Evolutionary conservation across 176 grass and related monocot genomes (phyloP).

Genomic region (Thalia dealbata): DNA sequence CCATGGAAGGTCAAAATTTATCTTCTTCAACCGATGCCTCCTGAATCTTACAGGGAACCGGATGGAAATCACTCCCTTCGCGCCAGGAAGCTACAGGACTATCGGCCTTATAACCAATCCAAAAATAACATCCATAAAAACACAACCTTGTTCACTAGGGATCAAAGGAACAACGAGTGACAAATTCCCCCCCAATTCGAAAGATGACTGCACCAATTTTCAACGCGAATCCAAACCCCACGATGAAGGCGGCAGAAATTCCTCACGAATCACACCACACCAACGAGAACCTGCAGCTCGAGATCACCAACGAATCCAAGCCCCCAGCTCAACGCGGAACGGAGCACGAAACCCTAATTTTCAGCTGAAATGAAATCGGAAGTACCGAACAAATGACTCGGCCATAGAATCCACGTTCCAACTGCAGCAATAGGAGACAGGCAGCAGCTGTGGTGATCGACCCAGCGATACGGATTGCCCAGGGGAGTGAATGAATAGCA

Average conservation of each 20-base stretch:
- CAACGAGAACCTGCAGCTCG: background rate
- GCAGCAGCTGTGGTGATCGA: background rate
- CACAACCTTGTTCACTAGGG: background rate
- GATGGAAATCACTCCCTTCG: conserved; percentile 49
- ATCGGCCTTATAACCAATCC: background rate
- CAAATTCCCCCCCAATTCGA: background rate
- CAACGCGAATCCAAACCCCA: background rate
- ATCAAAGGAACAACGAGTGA: background rate
- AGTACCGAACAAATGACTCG: background rate
- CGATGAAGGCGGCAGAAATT: background rate
- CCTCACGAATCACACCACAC: background rate
- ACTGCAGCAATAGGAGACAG: background rate
- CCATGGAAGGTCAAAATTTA: background rate
- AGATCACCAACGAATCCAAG: background rate
- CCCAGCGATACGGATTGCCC: background rate
- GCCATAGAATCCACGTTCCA: background rate
- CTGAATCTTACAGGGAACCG: conserved; percentile 23
- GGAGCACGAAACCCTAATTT: background rate
- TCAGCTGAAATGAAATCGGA: background rate
- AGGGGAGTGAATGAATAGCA: too few species aligned
- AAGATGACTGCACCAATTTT: background rate
- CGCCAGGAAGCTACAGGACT: background rate
- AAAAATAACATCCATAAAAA: background rate
- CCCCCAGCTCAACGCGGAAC: background rate
- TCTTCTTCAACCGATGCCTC: too few species aligned